Percentiles rank a stretch among this genome's conserved stretches.
phyloP scores from a whole-genome alignment of 768 basidiomycete genomes.

The Rhodotorula diobovata region DNA sequence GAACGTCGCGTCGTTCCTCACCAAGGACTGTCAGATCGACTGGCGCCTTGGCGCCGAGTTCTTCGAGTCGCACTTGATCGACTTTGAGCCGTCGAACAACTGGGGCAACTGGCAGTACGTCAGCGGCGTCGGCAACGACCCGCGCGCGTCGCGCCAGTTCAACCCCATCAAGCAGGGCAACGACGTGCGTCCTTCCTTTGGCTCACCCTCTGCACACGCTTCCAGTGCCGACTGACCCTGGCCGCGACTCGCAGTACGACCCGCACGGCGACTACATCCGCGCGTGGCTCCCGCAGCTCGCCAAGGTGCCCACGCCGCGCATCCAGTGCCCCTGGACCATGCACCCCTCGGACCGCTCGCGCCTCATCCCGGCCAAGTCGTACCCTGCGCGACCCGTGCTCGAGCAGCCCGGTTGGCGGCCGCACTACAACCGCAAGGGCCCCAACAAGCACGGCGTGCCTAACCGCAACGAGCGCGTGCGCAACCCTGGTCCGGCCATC shows the following conservation, averaged over 20 bases:
- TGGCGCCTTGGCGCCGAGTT: conserved; percentile 54
- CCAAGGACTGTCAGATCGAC: conserved; percentile 51
- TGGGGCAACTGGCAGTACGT: conserved; percentile 33
- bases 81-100: conserved; percentile 41
- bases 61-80: conserved; percentile 51
- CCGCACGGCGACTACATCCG: conserved; percentile 32
- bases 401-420: conserved; percentile 39
- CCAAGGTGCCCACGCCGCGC: conserved; percentile 8
- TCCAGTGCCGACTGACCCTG: background rate
- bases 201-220: rapidly evolving
- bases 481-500: conserved; percentile 18
- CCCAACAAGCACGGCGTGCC: conserved; percentile 30
- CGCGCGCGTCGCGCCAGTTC: conserved; percentile 41
- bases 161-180: conserved; percentile 43
- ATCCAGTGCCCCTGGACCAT: conserved; percentile 42
- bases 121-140: conserved; percentile 38
- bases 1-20: conserved; percentile 52
- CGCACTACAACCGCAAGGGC: conserved; percentile 38
- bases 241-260: conserved; percentile 18
- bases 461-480: conserved; percentile 29
- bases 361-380: conserved; percentile 3
- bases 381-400: conserved; percentile 36
- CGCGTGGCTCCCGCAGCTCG: conserved; percentile 40
- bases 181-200: conserved; percentile 22
- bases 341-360: conserved; percentile 12